A percentile compares a stretch with the other conserved stretches of the same genome.
These are phyloP conservation scores for Seminavis robusta DNA, from an alignment of 108 stramenopile genomes.

Conservation along the genomic window DNA sequence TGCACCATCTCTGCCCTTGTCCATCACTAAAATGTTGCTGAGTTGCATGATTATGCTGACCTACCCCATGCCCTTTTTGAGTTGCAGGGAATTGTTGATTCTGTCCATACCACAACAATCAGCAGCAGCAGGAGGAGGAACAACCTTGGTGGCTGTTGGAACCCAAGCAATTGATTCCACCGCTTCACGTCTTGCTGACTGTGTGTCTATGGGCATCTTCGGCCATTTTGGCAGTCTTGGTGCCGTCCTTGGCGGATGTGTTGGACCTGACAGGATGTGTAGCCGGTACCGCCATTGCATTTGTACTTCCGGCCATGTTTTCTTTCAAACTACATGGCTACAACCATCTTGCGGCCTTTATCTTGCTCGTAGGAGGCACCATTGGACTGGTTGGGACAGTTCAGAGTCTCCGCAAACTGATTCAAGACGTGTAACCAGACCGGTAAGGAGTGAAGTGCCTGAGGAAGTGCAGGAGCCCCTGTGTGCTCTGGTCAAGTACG, in stretches of 20 bases:
- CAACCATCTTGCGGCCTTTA: conserved; percentile 20
- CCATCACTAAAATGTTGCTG: conserved; percentile 45
- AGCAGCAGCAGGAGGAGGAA: not conserved
- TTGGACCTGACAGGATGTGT: conserved; percentile 47
- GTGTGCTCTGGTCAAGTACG: too few relatives aligned
- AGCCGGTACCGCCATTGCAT: conserved; percentile 52
- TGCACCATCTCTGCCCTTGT: conserved; percentile 28
- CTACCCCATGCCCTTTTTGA: conserved; percentile 62
- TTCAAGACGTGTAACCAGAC: too few relatives aligned
- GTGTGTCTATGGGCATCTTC: conserved; percentile 33
- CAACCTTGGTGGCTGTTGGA: not conserved
- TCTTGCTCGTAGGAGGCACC: conserved; percentile 41
- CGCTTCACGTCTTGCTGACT: conserved; percentile 40
- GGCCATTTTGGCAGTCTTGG: conserved; percentile 29
- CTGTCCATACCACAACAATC: not conserved
- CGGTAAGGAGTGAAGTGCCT: too few relatives aligned
- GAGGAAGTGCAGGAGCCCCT: too few relatives aligned
- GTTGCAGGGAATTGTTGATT: conserved; percentile 49
- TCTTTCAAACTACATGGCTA: conserved; percentile 42
- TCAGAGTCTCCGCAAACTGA: too few relatives aligned
- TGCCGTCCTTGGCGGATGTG: conserved; percentile 43
- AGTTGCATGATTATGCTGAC: conserved; percentile 56
- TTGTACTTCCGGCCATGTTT: conserved; percentile 49
- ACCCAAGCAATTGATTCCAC: conserved; percentile 30
- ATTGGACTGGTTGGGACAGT: conserved; percentile 45